A percentile compares a stretch with the other conserved stretches of the same genome.
These are phyloP conservation scores for Penicillium sumatraense DNA, from an alignment of 2,329 filamentous ascomycete genomes.

Conservation along the genomic window DNA sequence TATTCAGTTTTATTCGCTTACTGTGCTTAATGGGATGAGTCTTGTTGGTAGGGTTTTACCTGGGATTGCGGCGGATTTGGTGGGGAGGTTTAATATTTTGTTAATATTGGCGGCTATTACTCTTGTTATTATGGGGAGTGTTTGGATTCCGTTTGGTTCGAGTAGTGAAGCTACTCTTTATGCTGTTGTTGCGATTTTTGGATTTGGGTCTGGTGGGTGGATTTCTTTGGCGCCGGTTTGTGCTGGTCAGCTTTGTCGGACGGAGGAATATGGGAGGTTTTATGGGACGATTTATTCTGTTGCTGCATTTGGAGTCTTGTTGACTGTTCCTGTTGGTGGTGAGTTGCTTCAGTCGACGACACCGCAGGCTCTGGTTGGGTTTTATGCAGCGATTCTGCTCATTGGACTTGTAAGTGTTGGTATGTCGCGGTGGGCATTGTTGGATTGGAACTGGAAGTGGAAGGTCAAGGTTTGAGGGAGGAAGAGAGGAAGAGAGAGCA, in stretches of 20 bases:
- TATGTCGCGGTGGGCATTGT: constrained; percentile 41
- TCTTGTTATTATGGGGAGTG: constrained; percentile 45
- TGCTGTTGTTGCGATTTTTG: constrained; percentile 52
- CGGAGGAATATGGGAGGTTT: constrained; percentile 54
- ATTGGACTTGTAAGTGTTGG: constrained; percentile 35
- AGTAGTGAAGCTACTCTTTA: constrained; percentile 47
- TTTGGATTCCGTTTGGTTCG: constrained; percentile 54
- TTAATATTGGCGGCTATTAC: constrained; percentile 42
- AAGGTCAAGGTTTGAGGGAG: constrained; percentile 34
- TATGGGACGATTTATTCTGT: constrained; percentile 55
- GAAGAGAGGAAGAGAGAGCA: neutral
- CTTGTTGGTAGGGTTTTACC: constrained; percentile 51
- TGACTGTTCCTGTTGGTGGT: constrained; percentile 53
- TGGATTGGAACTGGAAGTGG: constrained; percentile 45
- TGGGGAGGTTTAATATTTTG: constrained; percentile 54
- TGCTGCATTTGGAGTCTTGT: constrained; percentile 50
- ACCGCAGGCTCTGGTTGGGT: constrained; percentile 50
- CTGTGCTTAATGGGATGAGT: constrained; percentile 51
- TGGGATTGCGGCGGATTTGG: constrained; percentile 48
- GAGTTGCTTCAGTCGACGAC: constrained; percentile 53
- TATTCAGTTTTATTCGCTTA: constrained; percentile 51
- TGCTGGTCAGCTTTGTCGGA: constrained; percentile 52
- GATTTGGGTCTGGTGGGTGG: constrained; percentile 55
- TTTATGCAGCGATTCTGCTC: constrained; percentile 51
- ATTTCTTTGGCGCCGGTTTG: constrained; percentile 53